Percentiles rank a stretch among this genome's conserved stretches.
These are phyloP conservation scores for Geotrichum australiense DNA, from an alignment of 1,139 yeast genomes.

Conservation along the genomic window DNA sequence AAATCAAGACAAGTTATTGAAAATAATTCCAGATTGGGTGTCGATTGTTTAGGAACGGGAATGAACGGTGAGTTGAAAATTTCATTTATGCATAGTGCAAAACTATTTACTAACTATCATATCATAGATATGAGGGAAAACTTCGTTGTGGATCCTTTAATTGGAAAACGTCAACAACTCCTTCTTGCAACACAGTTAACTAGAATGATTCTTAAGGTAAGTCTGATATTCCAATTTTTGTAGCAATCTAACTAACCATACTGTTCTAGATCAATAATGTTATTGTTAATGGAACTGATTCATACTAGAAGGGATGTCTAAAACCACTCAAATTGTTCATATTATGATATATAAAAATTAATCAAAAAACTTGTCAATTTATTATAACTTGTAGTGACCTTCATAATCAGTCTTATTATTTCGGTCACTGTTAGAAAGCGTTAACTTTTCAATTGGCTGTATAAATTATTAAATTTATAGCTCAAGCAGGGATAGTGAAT, in stretches of 20 bases:
- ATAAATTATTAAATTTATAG: too few species aligned
- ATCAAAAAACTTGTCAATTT: too few species aligned
- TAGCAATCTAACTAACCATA: conserved; percentile 5
- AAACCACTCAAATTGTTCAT: too few species aligned
- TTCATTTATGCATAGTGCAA: not conserved
- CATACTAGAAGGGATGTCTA: conserved; percentile 30
- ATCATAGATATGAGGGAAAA: conserved; percentile 68
- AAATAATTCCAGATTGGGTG: conserved; percentile 67
- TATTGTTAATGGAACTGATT: conserved; percentile 84
- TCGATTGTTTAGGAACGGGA: conserved; percentile 87
- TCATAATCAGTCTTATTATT: too few species aligned
- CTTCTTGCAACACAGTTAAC: conserved; percentile 93
- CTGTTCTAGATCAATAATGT: conserved; percentile 76
- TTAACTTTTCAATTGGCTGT: too few species aligned
- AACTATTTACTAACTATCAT: conserved; percentile 35
- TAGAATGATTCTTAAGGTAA: conserved; percentile 78
- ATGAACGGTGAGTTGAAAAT: conserved; percentile 35
- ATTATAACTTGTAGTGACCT: too few species aligned
- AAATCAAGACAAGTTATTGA: conserved; percentile 82
- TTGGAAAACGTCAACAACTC: conserved; percentile 94
- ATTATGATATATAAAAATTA: too few species aligned
- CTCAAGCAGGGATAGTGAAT: too few species aligned
- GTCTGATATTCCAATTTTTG: not conserved
- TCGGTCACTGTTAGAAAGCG: too few species aligned
- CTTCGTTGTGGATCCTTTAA: conserved; percentile 93